Conservation (phyloP, 345 rosid species). For the Atalantia buxifolia region DNA sequence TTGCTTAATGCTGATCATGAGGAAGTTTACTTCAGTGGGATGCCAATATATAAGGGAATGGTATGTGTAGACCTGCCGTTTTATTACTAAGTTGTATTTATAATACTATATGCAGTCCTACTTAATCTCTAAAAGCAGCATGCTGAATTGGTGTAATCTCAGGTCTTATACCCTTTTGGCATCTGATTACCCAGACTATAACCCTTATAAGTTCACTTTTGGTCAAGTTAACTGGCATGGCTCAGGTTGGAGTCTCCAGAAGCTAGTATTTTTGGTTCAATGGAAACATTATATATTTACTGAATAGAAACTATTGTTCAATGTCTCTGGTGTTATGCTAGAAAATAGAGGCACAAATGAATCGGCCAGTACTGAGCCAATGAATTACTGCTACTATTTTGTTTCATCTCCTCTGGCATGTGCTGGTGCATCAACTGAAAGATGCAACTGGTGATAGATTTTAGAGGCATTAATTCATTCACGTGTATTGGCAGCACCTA, state of each 20-base stretch:
- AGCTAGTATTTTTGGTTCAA: neutral
- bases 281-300: neutral
- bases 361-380: too few relatives aligned
- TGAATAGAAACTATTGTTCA: neutral
- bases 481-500: constrained; percentile 47
- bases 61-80: constrained; percentile 41
- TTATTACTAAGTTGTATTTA: too few relatives aligned
- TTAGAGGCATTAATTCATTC: neutral
- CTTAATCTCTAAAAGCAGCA: neutral
- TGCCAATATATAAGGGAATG: constrained; percentile 70
- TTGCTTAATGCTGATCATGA: constrained; percentile 83
- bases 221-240: neutral
- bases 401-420: neutral
- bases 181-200: neutral
- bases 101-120: constrained; percentile 9
- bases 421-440: neutral
- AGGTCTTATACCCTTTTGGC: neutral
- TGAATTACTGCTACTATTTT: too few relatives aligned
- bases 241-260: neutral
- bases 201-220: neutral
- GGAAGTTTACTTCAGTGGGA: constrained; percentile 73
- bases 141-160: neutral
- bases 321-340: neutral
- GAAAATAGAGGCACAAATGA: neutral
- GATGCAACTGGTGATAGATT: neutral